These are phyloP conservation scores for Cinnamomum micranthum DNA, from an alignment of 164 flowering plant species.

Conservation along the genomic window DNA sequence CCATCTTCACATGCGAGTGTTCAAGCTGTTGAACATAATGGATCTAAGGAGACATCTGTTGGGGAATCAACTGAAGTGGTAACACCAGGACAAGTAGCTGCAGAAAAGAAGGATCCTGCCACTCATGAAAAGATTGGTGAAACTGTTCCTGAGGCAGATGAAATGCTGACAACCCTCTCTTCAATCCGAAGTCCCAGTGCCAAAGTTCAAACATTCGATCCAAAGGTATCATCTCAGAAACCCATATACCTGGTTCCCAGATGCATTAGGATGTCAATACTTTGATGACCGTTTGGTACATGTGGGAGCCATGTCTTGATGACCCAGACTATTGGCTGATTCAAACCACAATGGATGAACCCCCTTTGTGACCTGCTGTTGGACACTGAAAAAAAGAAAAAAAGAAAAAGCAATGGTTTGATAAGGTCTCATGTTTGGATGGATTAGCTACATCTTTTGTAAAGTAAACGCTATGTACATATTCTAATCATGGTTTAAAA, in stretches of 20 bases:
- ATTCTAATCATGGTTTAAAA: too few species aligned
- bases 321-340: not conserved
- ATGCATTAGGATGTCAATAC: not conserved
- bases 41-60: slow-evolving; percentile 16
- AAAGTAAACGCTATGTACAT: too few species aligned
- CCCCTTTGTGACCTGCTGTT: not conserved
- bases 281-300: not conserved
- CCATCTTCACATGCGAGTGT: slow-evolving; percentile 25
- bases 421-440: too few species aligned
- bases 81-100: slow-evolving; percentile 13
- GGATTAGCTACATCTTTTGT: too few species aligned
- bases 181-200: slow-evolving; percentile 13
- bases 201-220: slow-evolving; percentile 22
- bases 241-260: not conserved
- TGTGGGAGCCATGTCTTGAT: not conserved
- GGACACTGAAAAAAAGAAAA: too few species aligned
- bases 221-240: slow-evolving; percentile 37
- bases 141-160: slow-evolving; percentile 13
- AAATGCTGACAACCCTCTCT: slow-evolving; percentile 14
- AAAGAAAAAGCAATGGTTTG: too few species aligned
- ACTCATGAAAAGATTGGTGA: slow-evolving; percentile 14
- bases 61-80: slow-evolving; percentile 20
- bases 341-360: not conserved
- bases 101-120: slow-evolving; percentile 20
- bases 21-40: slow-evolving; percentile 18